Percentiles rank a stretch among this genome's conserved stretches.
Conservation (phyloP, 2,329 filamentous ascomycete genomes). For the Graphilbum fragrans region DNA sequence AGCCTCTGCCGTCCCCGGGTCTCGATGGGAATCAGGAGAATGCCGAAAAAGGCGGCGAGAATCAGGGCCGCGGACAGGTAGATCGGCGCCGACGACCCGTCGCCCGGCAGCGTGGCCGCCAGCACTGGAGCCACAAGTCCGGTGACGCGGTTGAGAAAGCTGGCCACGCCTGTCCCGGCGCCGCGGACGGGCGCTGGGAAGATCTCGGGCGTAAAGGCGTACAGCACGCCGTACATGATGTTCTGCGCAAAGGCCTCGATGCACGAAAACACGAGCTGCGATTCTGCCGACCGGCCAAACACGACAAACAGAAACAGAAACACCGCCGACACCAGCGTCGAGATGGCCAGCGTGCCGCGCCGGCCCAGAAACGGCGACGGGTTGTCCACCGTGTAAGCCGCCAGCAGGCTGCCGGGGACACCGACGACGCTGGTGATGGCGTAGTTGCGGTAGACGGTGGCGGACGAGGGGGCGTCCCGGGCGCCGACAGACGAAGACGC, state of each 20-base stretch:
- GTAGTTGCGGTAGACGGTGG: constrained; percentile 62
- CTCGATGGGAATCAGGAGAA: constrained; percentile 51
- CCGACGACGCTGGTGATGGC: constrained; percentile 68
- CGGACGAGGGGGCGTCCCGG: neutral
- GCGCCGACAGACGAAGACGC: constrained; percentile 18
- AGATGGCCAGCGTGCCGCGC: constrained; percentile 57
- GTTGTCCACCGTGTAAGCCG: constrained; percentile 58
- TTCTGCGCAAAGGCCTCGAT: constrained; percentile 62
- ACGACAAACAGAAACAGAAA: constrained; percentile 58
- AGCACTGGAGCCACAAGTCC: constrained; percentile 59
- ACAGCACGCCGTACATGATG: constrained; percentile 67
- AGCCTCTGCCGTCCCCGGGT: constrained; percentile 46
- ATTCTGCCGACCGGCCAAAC: constrained; percentile 40
- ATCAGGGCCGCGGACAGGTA: constrained; percentile 46
- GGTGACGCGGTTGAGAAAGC: constrained; percentile 56
- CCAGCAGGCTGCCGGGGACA: constrained; percentile 65
- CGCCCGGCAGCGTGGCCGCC: constrained; percentile 46
- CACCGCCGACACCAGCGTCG: constrained; percentile 53
- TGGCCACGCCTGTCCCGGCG: constrained; percentile 60
- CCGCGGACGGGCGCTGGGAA: constrained; percentile 63
- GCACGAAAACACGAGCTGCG: constrained; percentile 54
- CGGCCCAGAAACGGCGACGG: constrained; percentile 52
- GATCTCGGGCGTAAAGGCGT: constrained; percentile 66
- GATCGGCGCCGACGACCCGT: constrained; percentile 44
- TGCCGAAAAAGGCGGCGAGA: constrained; percentile 44